Percentiles rank a stretch among this genome's conserved stretches.
These are phyloP conservation scores for Trametes hirsuta DNA, from an alignment of 1,284 basidiomycete genomes.

Conservation along the genomic window DNA sequence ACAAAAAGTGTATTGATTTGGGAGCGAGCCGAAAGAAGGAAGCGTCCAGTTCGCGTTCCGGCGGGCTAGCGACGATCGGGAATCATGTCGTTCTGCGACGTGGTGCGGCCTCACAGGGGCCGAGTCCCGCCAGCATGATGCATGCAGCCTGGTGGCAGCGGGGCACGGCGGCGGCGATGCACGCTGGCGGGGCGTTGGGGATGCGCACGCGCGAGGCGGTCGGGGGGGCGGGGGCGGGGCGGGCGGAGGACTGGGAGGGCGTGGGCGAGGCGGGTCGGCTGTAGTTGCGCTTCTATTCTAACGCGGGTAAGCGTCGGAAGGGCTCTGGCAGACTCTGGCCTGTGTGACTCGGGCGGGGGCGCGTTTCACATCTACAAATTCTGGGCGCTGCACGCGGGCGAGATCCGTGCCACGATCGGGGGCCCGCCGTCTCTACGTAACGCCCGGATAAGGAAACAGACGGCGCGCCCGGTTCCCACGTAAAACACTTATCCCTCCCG, in stretches of 20 bases:
- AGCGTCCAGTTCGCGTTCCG: conserved; percentile 26
- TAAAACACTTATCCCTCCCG: conserved; percentile 9
- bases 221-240: neutral
- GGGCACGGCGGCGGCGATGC: neutral
- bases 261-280: conserved; percentile 24
- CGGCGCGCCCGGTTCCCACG: conserved; percentile 9
- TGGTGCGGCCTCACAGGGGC: conserved; percentile 21
- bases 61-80: conserved; percentile 35
- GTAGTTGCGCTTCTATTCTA: conserved; percentile 26
- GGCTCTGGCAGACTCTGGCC: conserved; percentile 26
- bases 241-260: conserved; percentile 2
- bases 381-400: conserved; percentile 14
- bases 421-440: conserved; percentile 21
- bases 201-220: neutral
- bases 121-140: conserved; percentile 9
- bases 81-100: conserved; percentile 30
- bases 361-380: conserved; percentile 25
- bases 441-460: conserved; percentile 6
- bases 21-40: conserved; percentile 27
- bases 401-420: conserved; percentile 7
- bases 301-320: conserved; percentile 31
- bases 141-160: neutral
- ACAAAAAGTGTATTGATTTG: conserved; percentile 27
- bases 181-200: neutral
- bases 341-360: conserved; percentile 25